Evolutionary conservation across 805 yeast genomes (phyloP).

Genomic region (Scheffersomyces coipomensis): DNA sequence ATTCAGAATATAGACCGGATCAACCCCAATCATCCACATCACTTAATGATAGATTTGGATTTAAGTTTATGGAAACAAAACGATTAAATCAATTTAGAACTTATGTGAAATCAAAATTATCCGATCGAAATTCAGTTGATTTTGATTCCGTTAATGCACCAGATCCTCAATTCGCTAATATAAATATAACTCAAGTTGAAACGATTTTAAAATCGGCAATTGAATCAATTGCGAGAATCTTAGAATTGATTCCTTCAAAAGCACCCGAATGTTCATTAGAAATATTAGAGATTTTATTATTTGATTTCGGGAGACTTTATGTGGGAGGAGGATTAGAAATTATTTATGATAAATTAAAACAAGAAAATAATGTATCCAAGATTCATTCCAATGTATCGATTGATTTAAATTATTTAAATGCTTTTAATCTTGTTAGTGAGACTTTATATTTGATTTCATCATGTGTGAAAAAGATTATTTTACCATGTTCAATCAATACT

Average conservation of each 20-base stretch:
- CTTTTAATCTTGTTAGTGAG: conserved; percentile 55
- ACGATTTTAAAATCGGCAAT: conserved; percentile 65
- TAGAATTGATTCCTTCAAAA: conserved; percentile 67
- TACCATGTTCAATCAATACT: conserved; percentile 68
- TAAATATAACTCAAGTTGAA: conserved; percentile 54
- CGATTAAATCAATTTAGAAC: conserved; percentile 53
- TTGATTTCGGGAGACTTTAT: conserved; percentile 71
- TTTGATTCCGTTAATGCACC: not conserved
- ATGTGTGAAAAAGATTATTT: conserved; percentile 68
- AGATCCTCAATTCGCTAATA: conserved; percentile 15
- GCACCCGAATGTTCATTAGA: conserved; percentile 63
- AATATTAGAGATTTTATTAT: conserved; percentile 62
- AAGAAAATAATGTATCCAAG: conserved; percentile 26
- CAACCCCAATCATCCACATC: conserved; percentile 6
- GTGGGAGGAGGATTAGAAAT: conserved; percentile 75
- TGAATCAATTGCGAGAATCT: conserved; percentile 73
- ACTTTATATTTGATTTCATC: conserved; percentile 66
- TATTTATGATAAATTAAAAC: conserved; percentile 48
- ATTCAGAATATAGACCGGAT: conserved; percentile 17
- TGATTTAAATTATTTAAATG: conserved; percentile 46
- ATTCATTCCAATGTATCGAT: conserved; percentile 23
- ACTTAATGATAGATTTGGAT: conserved; percentile 25
- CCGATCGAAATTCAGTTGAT: conserved; percentile 22
- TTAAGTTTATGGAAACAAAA: conserved; percentile 37
- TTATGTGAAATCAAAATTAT: conserved; percentile 44